Base-by-base conservation (phyloP, 1,284 basidiomycete species). In the Irpex sp. region DNA sequence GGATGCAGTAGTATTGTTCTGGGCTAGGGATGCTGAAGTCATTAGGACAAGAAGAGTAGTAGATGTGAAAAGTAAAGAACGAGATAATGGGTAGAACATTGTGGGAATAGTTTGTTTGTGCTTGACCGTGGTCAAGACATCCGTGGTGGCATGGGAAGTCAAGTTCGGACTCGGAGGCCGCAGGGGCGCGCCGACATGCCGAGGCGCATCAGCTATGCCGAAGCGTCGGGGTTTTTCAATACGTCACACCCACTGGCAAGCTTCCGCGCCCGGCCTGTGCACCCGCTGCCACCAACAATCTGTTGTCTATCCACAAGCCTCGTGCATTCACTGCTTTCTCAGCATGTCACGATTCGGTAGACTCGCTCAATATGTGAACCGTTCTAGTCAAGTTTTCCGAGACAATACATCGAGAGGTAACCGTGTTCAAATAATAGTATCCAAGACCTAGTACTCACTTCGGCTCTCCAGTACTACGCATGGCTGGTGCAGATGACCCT, bases 401-500 rank as follows among this genome's bases (percentile, higher is more conserved):
- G 76, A 77, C 47, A 72, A 70, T 64, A 71, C 74, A 36, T 71
- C 73, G 37, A 70, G 72, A 69, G 73, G 76, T 76, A 66, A 52
- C 73, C 65, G 64, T 36, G 17, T 48, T 65, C n/a, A 5, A 36
- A 58, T 62, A 13, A 19, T 57, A 11, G 19, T 5, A 57, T 68
- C 68, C 40, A 68, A 64, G 60, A 60, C 37, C 37, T 49, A 9
- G 9, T 21, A 5, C 26, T 56, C 40, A 38, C 21, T 8, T 2
- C 15, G 11, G n/a, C 17, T 51, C 7, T 7, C 37, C 57, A 92
- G 90, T 88, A 61, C 70, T 90, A 48, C 82, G 83, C 62, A 93
- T 93, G 91, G 81, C 86, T 69, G 91, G 91, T 67, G 82, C 85
- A 21, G 84, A 89, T 61, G 78, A 77, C 44, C 85, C 86, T 9